Base-by-base conservation (phyloP, 805 yeast genomes). In the Yueomyces sp. region DNA sequence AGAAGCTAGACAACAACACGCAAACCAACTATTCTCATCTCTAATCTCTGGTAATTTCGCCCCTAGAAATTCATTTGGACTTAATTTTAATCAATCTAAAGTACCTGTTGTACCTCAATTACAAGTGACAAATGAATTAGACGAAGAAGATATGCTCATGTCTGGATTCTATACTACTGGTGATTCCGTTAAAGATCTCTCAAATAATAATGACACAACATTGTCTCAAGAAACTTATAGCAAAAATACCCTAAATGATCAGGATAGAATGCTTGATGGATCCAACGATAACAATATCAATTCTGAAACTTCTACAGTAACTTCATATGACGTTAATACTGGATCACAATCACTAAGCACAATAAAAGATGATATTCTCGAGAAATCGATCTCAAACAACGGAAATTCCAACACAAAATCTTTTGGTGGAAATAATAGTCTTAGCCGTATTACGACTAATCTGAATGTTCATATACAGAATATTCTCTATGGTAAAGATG, bases 61-160 rank as follows among this genome's bases (percentile, higher is more conserved):
- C 19, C 36, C 31, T 7, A 9, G 19, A 11, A 51, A 52, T 40
- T 49, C 52, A 5, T 43, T 55, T 12, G 57, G 57, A 2, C 38
- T 55, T 26, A 54, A 54, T 37, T 55, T 55, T 43, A 48, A 41
- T 31, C 7, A 31, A 8, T 2, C 34, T 31, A 7, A 8, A 31
- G 34, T 19, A 19, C 19, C 19, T 19, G 19, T 19, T 2, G 19
- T 19, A 34, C 36, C 11, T 37, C 40, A 7, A 12, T 26, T n/a
- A 36, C 26, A n/a, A 7, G 4, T 11, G 37, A 19, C 33, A 9
- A 42, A 43, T 19, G 45, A 44, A 26, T 38, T 53, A 33, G 62
- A 60, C 40, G 62, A 54, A 37, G 65, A 60, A 40, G 65, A 60
- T 43, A 45, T 46, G 39, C 34, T 59, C 44, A 57, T 57, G 60